Base-by-base conservation (phyloP, 148 eudicot species). In the Vaccinium macrocarpon region DNA sequence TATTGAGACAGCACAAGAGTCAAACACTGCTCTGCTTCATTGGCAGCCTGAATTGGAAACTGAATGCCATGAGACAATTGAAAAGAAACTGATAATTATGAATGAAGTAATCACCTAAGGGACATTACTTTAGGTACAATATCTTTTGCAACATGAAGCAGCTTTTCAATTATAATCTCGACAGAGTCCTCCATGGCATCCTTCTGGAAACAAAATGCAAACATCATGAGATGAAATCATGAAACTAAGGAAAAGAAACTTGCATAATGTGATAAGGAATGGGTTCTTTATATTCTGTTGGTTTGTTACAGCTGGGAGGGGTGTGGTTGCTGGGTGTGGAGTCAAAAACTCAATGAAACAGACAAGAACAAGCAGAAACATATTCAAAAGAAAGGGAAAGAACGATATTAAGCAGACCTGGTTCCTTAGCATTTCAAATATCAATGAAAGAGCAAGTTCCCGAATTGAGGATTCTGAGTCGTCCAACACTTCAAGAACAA, bases 101-200 rank as follows among this genome's bases (percentile, higher is more conserved):
- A 75, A 42, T 70, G 25, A 21, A 56, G 18, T 19, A 83, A 18
- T 48, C 66, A 68, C 76, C 76, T 42, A 25, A 82, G 80, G 35
- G 19, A 81, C 14, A 51, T 83, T 88, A 97, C 99, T 90, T 95
- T 94, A 53, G 90, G 90, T 82, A 82, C 77, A 76, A 86, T 83
- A 86, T 94, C 98, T 85, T 94, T 95, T 15, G 96, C 88, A 80
- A 86, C 90, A 85, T 93, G 87, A 85, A 97, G 97, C 86, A 97
- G 88, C 87, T 94, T 97, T 88, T 95, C 98, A 79, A 95, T 95
- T 64, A 97, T 93, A 90, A 97, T 90, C 89, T 97, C 99, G 52
- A 95, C 84, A 82, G 99, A 93, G 74, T 97, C 99, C 87, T 95
- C 99, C 93, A 97, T 94, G 57, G 90, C 83, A 82, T 88, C 93